Conservation (phyloP, 2,329 filamentous ascomycete genomes). For the Phialophora verrucosa region DNA sequence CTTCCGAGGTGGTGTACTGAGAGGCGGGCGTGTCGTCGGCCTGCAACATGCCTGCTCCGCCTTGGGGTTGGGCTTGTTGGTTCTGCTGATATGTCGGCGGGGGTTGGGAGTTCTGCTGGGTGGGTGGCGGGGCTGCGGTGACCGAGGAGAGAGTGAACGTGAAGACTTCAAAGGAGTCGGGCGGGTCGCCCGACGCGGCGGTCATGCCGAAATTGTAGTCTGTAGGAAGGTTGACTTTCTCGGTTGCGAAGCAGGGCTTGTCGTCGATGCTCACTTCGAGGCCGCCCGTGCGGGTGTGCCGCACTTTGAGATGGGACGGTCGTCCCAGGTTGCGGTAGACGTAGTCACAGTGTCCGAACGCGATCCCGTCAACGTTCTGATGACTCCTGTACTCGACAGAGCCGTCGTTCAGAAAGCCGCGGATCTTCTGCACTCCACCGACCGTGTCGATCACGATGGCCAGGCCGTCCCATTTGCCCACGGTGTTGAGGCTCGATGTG, state of each 20-base stretch:
- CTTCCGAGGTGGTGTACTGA: slow-evolving; percentile 52
- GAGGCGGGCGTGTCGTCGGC: slow-evolving; percentile 53
- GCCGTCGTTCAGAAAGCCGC: slow-evolving; percentile 94
- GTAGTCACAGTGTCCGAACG: slow-evolving; percentile 92
- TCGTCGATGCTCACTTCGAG: slow-evolving; percentile 85
- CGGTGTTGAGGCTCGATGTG: slow-evolving; percentile 81
- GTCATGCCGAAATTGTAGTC: slow-evolving; percentile 88
- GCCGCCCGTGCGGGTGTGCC: slow-evolving; percentile 61
- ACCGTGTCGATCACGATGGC: slow-evolving; percentile 85
- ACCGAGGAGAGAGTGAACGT: slow-evolving; percentile 71
- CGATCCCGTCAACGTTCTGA: slow-evolving; percentile 77
- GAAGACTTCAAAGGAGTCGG: slow-evolving; percentile 93
- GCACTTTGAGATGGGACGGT: slow-evolving; percentile 79
- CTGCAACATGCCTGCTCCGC: slow-evolving; percentile 38
- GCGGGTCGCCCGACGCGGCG: slow-evolving; percentile 85
- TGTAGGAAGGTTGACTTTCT: slow-evolving; percentile 72
- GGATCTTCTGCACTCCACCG: slow-evolving; percentile 75
- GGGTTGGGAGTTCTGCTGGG: slow-evolving; percentile 43
- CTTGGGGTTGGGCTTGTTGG: slow-evolving; percentile 44
- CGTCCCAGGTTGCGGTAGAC: slow-evolving; percentile 89
- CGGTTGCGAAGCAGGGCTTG: slow-evolving; percentile 70
- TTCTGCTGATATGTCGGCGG: slow-evolving; percentile 43
- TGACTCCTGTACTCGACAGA: slow-evolving; percentile 77
- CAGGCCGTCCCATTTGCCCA: slow-evolving; percentile 85
- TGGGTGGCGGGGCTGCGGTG: slow-evolving; percentile 41